These are phyloP conservation scores for Aspergillus heteromorphus DNA, from an alignment of 495 filamentous ascomycete species.

Conservation along the genomic window DNA sequence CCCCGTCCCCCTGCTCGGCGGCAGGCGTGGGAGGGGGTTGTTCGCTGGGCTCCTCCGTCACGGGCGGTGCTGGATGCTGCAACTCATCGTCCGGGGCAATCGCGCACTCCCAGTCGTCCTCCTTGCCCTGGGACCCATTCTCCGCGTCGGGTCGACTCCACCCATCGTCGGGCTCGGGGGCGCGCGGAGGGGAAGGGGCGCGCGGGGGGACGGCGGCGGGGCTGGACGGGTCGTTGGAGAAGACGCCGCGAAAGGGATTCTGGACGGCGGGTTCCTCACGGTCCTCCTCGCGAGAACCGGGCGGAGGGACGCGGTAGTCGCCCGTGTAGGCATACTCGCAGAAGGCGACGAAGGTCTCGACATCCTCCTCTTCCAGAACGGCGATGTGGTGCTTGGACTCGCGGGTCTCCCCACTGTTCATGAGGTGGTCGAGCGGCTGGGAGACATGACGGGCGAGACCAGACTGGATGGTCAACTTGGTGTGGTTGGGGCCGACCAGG, in stretches of 20 bases:
- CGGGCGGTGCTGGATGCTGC: background rate
- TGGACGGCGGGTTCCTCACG: conserved; percentile 8
- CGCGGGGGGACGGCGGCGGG: background rate
- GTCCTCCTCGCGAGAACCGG: conserved; percentile 20
- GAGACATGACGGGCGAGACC: conserved; percentile 44
- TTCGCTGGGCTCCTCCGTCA: background rate
- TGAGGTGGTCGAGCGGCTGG: conserved; percentile 38
- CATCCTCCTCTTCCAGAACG: conserved; percentile 41
- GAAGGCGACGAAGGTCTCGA: conserved; percentile 43
- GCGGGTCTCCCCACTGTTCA: conserved; percentile 42
- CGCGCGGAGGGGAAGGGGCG: background rate
- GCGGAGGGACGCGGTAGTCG: conserved; percentile 39
- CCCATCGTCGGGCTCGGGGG: background rate
- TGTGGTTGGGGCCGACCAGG: conserved; percentile 41
- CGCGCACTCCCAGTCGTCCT: conserved; percentile 1
- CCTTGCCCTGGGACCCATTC: background rate
- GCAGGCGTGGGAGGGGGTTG: background rate
- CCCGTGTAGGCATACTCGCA: conserved; percentile 48
- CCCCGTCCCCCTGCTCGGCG: conserved; percentile 4
- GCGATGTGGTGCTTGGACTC: conserved; percentile 42
- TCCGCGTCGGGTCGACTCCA: background rate
- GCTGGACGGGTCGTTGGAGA: conserved; percentile 3
- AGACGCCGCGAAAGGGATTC: conserved; percentile 17
- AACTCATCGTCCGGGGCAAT: background rate
- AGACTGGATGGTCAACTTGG: conserved; percentile 44